These are phyloP conservation scores for Cercophora samala DNA, from an alignment of 495 filamentous ascomycete species.

Conservation along the genomic window DNA sequence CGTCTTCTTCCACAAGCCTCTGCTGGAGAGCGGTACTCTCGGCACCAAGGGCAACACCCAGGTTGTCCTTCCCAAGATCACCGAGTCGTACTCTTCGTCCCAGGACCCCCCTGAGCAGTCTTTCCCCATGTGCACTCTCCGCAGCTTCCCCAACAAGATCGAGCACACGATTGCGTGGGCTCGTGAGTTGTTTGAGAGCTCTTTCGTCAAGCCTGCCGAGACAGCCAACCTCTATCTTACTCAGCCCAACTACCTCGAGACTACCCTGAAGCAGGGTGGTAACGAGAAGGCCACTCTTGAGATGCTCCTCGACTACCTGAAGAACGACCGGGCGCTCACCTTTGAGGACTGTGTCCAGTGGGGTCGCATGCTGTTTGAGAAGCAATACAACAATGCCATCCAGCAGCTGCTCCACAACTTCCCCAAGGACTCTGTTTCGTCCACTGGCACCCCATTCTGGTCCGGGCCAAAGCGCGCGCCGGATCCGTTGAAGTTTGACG, in stretches of 20 bases:
- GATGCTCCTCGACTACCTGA: conserved; percentile 84
- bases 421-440: conserved; percentile 86
- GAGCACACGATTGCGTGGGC: conserved; percentile 99
- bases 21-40: conserved; percentile 94
- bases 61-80: conserved; percentile 83
- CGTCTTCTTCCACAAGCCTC: conserved; percentile 96
- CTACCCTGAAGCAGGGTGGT: conserved; percentile 87
- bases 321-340: conserved; percentile 83
- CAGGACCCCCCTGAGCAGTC: conserved; percentile 98
- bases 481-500: conserved; percentile 83
- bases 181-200: conserved; percentile 87
- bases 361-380: conserved; percentile 91
- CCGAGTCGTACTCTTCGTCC: conserved; percentile 97
- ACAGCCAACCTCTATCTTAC: conserved; percentile 92
- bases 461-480: conserved; percentile 98
- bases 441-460: conserved; percentile 91
- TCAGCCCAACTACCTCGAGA: conserved; percentile 85
- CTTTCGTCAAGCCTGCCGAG: conserved; percentile 90
- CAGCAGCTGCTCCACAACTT: conserved; percentile 97
- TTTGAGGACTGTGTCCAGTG: conserved; percentile 96
- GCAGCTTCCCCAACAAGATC: conserved; percentile 98
- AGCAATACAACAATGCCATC: conserved; percentile 95
- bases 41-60: conserved; percentile 99
- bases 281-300: conserved; percentile 96
- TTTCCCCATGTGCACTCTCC: conserved; percentile 97